Base-by-base conservation (phyloP, 441 rosid species). In the Biscutella laevigata region DNA sequence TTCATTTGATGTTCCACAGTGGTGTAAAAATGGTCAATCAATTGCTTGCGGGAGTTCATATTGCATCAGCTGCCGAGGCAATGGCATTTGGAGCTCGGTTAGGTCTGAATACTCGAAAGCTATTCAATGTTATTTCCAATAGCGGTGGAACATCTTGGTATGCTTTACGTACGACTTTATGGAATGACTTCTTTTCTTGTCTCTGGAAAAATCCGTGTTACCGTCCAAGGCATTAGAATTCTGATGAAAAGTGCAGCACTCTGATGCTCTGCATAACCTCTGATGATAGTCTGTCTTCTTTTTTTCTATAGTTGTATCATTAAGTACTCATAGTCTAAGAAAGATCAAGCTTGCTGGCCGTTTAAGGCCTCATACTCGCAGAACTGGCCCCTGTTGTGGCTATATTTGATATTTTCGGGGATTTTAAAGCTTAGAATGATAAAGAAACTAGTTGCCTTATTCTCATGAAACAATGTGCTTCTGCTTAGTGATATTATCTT, bases 11-110 rank as follows among this genome's bases (percentile, higher is more conserved):
- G 32, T 57, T 61, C 42, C 57, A 12, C 26, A 92, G 96, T 73
- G 88, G 83, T 27, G 82, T 88, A 57, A 92, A 91, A 72, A 92
- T 88, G 98, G 84, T 80, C 68, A 92, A 92, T 70, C 98, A 92
- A 68, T 69, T 92, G 72, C 98, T 92, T 69, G 98, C 98, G 60
- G 96, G 96, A 66, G 89, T 88, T 67, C 98, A 92, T 71, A 92
- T 92, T 57, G 98, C 96, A 70, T 76, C 94, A 61, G 76, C 95
- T 55, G 98, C 98, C 11, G 98, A 92, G 75, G 98, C 95, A 49
- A 86, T 92, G 82, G 98, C 98, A 37, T 81, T 88, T 61, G 98
- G 95, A 59, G 91, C 95, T 68, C 86, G 90, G 36, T 74, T 92
- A 67, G 89, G 98, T 66, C 95, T 92, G 66, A 75, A 73, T 64